Conservation (phyloP, 1,284 basidiomycete species). For the Termitomyces sp. region DNA sequence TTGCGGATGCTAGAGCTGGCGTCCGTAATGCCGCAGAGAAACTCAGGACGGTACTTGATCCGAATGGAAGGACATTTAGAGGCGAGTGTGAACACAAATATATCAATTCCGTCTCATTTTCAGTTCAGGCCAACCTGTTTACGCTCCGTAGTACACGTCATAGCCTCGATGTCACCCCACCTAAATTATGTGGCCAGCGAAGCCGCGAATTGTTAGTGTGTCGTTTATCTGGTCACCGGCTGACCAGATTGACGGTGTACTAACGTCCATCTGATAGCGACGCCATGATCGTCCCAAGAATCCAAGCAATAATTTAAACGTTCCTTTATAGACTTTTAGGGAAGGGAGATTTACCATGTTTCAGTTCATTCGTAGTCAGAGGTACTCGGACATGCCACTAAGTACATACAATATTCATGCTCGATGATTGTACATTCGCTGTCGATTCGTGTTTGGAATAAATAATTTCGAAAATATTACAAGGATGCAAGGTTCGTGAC, state of each 20-base stretch:
- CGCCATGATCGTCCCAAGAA: background rate
- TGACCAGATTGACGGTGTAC: background rate
- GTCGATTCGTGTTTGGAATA: conserved; percentile 4
- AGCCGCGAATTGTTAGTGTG: background rate
- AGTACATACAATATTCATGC: background rate
- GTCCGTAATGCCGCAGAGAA: conserved; percentile 56
- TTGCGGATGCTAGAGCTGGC: conserved; percentile 54
- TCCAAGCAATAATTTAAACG: background rate
- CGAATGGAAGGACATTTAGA: conserved; percentile 59
- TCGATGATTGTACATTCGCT: conserved; percentile 13
- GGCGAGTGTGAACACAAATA: conserved; percentile 20
- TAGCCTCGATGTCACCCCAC: background rate
- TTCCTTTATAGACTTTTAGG: background rate
- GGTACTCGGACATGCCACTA: background rate
- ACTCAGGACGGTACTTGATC: conserved; percentile 61
- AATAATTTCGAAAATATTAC: conserved; percentile 21
- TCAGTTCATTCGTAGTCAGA: background rate
- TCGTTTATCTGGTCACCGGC: background rate
- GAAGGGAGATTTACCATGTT: background rate
- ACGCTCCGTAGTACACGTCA: conserved; percentile 41
- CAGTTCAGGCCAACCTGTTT: conserved; percentile 49
- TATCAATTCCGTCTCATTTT: conserved; percentile 8
- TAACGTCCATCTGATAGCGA: background rate
- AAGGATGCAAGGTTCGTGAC: conserved; percentile 42
- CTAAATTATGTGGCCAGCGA: background rate